These are phyloP conservation scores for Trichoderma koningiopsis DNA, from an alignment of 2,329 filamentous ascomycete genomes.

Conservation along the genomic window DNA sequence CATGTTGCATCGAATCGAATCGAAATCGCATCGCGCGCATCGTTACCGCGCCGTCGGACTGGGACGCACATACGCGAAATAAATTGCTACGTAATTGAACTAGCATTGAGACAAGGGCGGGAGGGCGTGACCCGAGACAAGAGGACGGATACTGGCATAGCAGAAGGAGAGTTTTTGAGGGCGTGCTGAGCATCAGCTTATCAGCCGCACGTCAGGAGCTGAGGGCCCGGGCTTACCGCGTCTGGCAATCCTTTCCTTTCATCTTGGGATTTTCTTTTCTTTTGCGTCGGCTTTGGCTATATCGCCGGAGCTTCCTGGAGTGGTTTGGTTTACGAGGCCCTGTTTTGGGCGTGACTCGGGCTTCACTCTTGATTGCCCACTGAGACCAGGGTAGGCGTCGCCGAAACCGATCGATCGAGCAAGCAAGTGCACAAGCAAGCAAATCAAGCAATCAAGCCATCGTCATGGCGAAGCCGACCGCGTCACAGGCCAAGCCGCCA, in stretches of 20 bases:
- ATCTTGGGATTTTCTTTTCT: conserved; percentile 10
- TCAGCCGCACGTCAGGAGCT: conserved; percentile 16
- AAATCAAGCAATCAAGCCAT: neutral
- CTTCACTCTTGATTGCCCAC: neutral
- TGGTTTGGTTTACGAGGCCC: neutral
- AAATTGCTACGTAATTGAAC: neutral
- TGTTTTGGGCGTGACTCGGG: neutral
- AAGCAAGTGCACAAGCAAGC: neutral
- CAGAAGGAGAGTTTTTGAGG: neutral
- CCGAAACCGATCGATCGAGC: neutral
- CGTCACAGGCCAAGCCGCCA: neutral
- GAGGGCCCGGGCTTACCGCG: neutral
- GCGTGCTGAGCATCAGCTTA: neutral
- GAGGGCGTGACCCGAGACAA: neutral
- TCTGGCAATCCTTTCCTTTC: conserved; percentile 22
- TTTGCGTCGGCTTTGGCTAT: neutral
- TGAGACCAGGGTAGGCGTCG: neutral
- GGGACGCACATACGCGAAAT: neutral
- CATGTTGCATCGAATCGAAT: neutral
- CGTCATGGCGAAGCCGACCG: conserved; percentile 11
- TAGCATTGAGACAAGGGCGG: neutral
- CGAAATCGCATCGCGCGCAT: conserved; percentile 12
- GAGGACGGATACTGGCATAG: neutral
- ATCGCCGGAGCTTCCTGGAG: neutral
- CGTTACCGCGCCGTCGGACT: conserved; percentile 14